phyloP scores from a whole-genome alignment of 1,139 yeast genomes.

The Yamadazyma songkhlaensis region DNA sequence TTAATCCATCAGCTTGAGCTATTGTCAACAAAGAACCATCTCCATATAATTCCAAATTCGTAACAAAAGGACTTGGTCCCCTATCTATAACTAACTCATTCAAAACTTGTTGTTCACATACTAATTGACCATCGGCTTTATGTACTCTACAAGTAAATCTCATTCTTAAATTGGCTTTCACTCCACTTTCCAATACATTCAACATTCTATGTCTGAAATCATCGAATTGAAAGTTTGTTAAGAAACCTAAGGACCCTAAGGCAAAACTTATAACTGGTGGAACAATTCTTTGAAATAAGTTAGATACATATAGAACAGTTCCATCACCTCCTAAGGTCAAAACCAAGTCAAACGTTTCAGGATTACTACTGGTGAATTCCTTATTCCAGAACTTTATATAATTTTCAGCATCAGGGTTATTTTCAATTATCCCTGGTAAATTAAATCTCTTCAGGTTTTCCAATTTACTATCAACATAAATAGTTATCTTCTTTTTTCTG shows the following conservation, averaged over 20 bases:
- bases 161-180: constrained; percentile 77
- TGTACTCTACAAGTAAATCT: constrained; percentile 72
- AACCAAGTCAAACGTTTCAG: constrained; percentile 69
- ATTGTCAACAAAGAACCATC: constrained; percentile 77
- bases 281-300: constrained; percentile 73
- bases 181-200: constrained; percentile 62
- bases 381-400: constrained; percentile 69
- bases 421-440: constrained; percentile 36
- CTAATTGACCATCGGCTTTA: constrained; percentile 52
- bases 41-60: constrained; percentile 79
- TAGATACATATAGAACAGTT: constrained; percentile 77
- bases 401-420: constrained; percentile 38
- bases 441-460: constrained; percentile 62
- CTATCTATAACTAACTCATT: constrained; percentile 84
- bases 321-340: constrained; percentile 90
- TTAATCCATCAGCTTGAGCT: constrained; percentile 88
- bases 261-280: constrained; percentile 88
- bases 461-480: constrained; percentile 71
- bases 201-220: constrained; percentile 58
- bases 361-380: constrained; percentile 50
- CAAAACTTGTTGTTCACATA: constrained; percentile 74
- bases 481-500: constrained; percentile 45
- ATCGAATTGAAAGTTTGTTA: constrained; percentile 75
- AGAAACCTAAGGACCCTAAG: constrained; percentile 77
- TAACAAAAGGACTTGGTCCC: constrained; percentile 86